These are phyloP conservation scores for Phytophthora foliorum DNA, from an alignment of 352 stramenopile genomes.

Conservation along the genomic window DNA sequence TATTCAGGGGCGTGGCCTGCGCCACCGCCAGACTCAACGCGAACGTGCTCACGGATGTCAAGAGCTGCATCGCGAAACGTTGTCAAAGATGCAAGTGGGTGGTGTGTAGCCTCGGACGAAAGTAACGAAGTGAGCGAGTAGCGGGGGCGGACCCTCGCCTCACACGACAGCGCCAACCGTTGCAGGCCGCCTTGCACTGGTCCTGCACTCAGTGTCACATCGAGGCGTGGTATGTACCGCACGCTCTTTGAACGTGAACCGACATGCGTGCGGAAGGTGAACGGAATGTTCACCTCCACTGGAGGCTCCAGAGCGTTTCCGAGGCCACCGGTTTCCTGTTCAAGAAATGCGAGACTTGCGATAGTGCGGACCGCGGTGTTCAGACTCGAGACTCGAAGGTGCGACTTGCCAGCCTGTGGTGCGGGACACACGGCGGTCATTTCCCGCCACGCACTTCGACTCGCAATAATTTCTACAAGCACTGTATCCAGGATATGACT, in stretches of 20 bases:
- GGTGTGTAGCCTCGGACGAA: constrained; percentile 1
- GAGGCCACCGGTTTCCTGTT: constrained; percentile 20
- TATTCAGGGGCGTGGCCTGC: constrained; percentile 43
- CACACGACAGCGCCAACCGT: constrained; percentile 8
- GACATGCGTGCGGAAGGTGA: constrained; percentile 33
- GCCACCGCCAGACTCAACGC: constrained; percentile 30
- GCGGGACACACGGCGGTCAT: constrained; percentile 13
- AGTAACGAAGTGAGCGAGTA: constrained; percentile 23
- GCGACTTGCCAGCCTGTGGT: not conserved
- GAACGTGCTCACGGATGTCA: not conserved
- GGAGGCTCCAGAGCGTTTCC: constrained; percentile 15
- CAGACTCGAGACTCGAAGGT: not conserved
- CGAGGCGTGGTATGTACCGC: constrained; percentile 15
- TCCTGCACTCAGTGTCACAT: constrained; percentile 32
- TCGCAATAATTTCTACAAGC: no score
- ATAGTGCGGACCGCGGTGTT: constrained; percentile 9
- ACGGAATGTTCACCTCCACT: constrained; percentile 38
- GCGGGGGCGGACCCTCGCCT: not conserved
- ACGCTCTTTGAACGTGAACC: constrained; percentile 36
- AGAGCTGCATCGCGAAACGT: constrained; percentile 20
- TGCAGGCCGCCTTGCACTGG: constrained; percentile 21
- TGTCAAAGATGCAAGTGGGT: not conserved
- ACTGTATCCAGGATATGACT: no score
- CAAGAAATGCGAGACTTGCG: constrained; percentile 29
- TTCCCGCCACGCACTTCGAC: constrained; percentile 13